Percentiles rank a stretch among this genome's conserved stretches.
Conservation (phyloP, 139 green algal genomes). For the Tetratostichococcus sp. region DNA sequence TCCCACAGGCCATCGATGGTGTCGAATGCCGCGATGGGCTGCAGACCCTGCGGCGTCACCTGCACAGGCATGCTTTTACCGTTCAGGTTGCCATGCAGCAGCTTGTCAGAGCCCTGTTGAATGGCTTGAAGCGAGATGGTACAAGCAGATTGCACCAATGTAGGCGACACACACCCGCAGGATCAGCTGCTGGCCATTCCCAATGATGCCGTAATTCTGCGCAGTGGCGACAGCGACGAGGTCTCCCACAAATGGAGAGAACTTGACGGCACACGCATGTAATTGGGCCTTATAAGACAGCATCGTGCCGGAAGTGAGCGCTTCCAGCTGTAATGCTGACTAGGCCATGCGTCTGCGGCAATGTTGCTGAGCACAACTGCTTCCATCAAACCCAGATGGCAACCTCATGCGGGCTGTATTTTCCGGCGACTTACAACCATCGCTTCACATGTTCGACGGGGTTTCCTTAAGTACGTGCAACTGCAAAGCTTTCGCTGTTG, state of each 20-base stretch:
- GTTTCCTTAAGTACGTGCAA: too few species aligned
- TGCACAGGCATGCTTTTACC: conserved; percentile 27
- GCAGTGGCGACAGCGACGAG: conserved; percentile 86
- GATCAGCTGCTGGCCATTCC: conserved; percentile 89
- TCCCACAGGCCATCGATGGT: conserved; percentile 96
- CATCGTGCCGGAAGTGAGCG: conserved; percentile 29
- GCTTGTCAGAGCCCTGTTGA: neutral
- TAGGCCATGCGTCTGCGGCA: too few species aligned
- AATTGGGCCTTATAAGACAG: conserved; percentile 62
- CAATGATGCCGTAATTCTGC: conserved; percentile 99
- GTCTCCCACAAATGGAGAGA: conserved; percentile 82
- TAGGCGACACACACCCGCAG: conserved; percentile 60
- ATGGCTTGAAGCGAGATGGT: too few species aligned
- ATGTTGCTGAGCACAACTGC: too few species aligned
- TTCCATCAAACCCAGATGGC: too few species aligned
- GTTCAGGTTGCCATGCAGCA: neutral
- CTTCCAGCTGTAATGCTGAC: too few species aligned
- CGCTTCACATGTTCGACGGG: too few species aligned
- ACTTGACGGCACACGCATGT: conserved; percentile 81
- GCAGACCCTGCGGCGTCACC: conserved; percentile 63
- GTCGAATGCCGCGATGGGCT: conserved; percentile 81
- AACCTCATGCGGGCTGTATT: too few species aligned
- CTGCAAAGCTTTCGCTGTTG: too few species aligned
- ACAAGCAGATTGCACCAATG: too few species aligned
- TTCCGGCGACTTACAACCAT: too few species aligned